Conservation (phyloP, 495 filamentous ascomycete genomes). For the Parathielavia appendiculata region DNA sequence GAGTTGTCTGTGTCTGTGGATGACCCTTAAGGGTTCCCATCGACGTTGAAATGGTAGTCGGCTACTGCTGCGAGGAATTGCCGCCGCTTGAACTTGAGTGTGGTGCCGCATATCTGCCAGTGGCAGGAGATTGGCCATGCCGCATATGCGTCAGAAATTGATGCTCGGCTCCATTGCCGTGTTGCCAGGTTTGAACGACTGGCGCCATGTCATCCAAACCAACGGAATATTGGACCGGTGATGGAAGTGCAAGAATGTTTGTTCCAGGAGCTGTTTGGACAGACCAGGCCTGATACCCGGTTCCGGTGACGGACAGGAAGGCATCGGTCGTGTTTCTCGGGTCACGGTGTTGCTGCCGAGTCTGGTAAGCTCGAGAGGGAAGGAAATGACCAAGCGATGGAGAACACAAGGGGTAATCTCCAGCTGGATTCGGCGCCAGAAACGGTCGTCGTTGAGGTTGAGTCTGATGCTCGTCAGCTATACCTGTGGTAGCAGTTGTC, state of each 20-base stretch:
- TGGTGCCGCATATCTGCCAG: background rate
- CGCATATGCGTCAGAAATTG: background rate
- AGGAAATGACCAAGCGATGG: background rate
- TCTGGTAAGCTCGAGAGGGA: background rate
- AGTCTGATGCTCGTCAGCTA: background rate
- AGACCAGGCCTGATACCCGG: background rate
- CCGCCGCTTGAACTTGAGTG: background rate
- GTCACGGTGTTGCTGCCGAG: background rate
- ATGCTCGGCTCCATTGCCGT: background rate
- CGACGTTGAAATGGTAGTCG: background rate
- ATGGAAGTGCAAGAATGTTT: background rate
- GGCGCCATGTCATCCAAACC: no score
- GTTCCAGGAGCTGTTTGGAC: no score
- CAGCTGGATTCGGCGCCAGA: background rate
- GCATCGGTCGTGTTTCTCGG: no score
- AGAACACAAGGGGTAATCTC: background rate
- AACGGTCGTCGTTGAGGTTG: background rate
- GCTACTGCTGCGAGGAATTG: background rate
- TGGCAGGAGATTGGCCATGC: background rate
- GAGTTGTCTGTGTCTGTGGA: background rate
- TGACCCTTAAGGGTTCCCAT: background rate
- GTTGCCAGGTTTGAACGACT: background rate
- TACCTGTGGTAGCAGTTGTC: background rate
- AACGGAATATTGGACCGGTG: background rate
- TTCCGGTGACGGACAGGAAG: background rate